Base-by-base conservation (phyloP, 1,284 basidiomycete species). In the Marasmius oreades region DNA sequence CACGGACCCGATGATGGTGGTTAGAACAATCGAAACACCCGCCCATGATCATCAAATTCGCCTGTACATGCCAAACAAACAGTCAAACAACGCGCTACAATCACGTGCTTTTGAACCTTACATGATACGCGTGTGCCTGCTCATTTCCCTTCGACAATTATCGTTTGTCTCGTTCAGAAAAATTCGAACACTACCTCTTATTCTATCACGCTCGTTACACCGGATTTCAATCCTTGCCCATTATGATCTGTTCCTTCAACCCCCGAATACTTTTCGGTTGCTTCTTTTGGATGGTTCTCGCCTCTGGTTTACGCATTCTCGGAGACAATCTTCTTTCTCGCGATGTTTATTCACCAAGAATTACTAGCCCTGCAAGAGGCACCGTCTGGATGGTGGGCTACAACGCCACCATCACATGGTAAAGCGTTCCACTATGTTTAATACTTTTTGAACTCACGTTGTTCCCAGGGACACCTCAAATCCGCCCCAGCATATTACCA, bases 381-480 rank as follows among this genome's bases (percentile, higher is more conserved):
- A 68, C 69, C 6, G 59, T 64, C 23, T 73, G 71, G 72, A 61
- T 56, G 23, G 59, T 56, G 42, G 65, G 65, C 37, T 65, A 63
- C 54, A 58, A 64, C 58, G 65, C 62, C 46, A 55, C 52, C 53
- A 65, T 69, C 63, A 68, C 67, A 58, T 71, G 69, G 67, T 69
- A 53, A 50, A 26, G 8, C 3, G 16, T 37, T 48, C 20, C 11
- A 33, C 5, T 23, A 43, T 6, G 0, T 23, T 8, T 22, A 12
- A 18, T 31, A 48, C 33, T 52, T 51, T 18, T 59, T 46, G 43
- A 56, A 50, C 48, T 55, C 36, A 43, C 23, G 20, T n/a, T 18
- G 11, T 4, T 42, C 20, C 16, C 52, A 77, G 74, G 74, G 68
- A 72, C 58, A 64, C 65, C 11, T 59, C 63, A 48, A 59, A 67